These are phyloP conservation scores for Botryosphaeria dothidea DNA, from an alignment of 2,329 filamentous ascomycete species.

Conservation along the genomic window DNA sequence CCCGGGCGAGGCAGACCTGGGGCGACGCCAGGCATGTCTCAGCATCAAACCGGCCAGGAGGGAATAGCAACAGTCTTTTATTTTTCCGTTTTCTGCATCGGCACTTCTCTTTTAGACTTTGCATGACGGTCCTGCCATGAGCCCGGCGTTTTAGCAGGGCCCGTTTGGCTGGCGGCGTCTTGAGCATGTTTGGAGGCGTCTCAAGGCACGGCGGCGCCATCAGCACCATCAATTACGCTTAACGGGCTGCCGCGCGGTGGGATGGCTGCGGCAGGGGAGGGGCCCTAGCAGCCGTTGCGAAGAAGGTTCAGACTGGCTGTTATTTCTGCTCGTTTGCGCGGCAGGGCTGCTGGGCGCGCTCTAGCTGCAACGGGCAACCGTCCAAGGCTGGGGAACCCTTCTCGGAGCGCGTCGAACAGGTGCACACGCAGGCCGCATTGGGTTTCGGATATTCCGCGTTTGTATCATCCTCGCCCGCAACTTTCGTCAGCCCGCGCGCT, in stretches of 20 bases:
- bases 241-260: slow-evolving; percentile 4
- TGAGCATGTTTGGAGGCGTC: slow-evolving; percentile 2
- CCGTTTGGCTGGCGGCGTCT: neutral
- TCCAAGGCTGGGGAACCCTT: slow-evolving; percentile 4
- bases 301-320: neutral
- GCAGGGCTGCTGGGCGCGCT: neutral
- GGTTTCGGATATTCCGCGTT: slow-evolving; percentile 18
- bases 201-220: neutral
- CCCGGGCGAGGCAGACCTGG: neutral
- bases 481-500: neutral
- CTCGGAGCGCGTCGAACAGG: neutral
- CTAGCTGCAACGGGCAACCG: neutral
- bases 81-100: slow-evolving; percentile 16
- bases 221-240: slow-evolving; percentile 9
- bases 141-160: slow-evolving; percentile 10
- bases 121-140: neutral
- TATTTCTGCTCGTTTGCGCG: neutral
- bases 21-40: slow-evolving; percentile 3
- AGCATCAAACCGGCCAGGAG: slow-evolving; percentile 5
- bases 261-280: neutral
- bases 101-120: slow-evolving; percentile 6
- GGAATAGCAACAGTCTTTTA: slow-evolving; percentile 11
- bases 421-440: neutral
- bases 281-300: neutral
- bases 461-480: slow-evolving; percentile 1